Evolutionary conservation across 1,284 basidiomycete genomes (phyloP).

Genomic region (Ganoderma lingzhi): DNA sequence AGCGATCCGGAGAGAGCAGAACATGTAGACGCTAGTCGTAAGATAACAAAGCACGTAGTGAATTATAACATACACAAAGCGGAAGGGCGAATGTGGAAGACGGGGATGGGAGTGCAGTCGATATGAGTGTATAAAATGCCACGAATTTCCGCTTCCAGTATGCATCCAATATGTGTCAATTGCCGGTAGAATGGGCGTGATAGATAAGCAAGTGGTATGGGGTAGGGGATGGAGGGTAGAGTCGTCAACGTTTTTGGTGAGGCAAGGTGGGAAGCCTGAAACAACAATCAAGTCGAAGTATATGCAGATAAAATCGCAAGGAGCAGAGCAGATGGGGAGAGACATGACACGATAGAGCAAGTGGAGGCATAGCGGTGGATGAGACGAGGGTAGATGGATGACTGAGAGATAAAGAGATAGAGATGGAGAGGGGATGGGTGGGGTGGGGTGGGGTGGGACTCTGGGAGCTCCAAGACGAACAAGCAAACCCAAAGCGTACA

Average conservation of each 20-base stretch:
- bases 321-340: conserved; percentile 3
- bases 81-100: not conserved
- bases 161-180: not conserved
- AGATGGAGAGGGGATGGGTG: not conserved
- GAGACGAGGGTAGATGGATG: not conserved
- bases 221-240: not conserved
- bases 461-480: not conserved
- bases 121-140: not conserved
- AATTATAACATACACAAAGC: conserved; percentile 7
- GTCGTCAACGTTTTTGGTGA: not conserved
- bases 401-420: not conserved
- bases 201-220: not conserved
- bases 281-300: not conserved
- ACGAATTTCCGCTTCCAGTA: not conserved
- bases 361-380: conserved; percentile 3
- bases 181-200: not conserved
- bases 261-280: not conserved
- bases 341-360: not conserved
- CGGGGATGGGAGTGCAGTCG: not conserved
- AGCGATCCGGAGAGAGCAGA: not conserved
- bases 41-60: conserved; percentile 9
- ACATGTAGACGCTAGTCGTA: conserved; percentile 9
- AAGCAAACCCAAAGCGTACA: conserved; percentile 6
- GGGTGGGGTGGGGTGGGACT: not conserved
- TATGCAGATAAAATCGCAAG: not conserved